Evolutionary conservation across 2,329 filamentous ascomycete genomes (phyloP), one percentile per base, ranked within the genome.

Genomic region (Cladosporium oxysporum): DNA sequence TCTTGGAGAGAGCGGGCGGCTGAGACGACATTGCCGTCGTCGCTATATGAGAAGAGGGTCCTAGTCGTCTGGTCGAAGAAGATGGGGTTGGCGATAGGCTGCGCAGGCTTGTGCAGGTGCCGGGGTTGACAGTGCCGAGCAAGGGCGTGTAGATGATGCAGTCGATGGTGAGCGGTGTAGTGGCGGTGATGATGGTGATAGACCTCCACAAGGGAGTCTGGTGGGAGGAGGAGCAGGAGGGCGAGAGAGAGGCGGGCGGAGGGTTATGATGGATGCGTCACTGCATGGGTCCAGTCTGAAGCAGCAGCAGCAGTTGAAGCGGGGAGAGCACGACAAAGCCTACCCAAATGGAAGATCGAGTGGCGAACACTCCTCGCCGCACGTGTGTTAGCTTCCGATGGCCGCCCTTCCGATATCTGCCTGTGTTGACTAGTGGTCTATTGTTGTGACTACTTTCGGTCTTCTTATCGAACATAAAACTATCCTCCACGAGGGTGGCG

Each of bases 11-110:
- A 62, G 70, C 72, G 59, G 77, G 70, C 59, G 80, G 76, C 66
- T 77, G 78, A 73, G 81, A 82, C 68, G 79, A 80, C 81, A 82
- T 83, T 66, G 64, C 63, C 63, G 55, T 59, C 63, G 55, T 53
- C 37, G 61, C 37, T 28, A 18, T 12, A 28, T 31, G 50, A 53
- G 50, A 29, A 57, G 23, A 11, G 57, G 37, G 18, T 29, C 26
- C 21, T 31, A 55, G 35, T 28, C 23, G 61, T 57, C 33, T 58
- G 41, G 55, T 33, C 5, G 26, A 55, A n/a, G 29, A 47, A n/a
- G 29, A 47, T 29, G 58, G 52, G 57, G 50, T 33, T 47, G 63
- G 52, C 47, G 50, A 35, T n/a, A 12, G 29, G 49, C 63, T 65
- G 63, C 63, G 41, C 31, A 28, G 23, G 37, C 18, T 44, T 52